phyloP scores from a whole-genome alignment of 768 basidiomycete genomes.

The Vararia minispora region DNA sequence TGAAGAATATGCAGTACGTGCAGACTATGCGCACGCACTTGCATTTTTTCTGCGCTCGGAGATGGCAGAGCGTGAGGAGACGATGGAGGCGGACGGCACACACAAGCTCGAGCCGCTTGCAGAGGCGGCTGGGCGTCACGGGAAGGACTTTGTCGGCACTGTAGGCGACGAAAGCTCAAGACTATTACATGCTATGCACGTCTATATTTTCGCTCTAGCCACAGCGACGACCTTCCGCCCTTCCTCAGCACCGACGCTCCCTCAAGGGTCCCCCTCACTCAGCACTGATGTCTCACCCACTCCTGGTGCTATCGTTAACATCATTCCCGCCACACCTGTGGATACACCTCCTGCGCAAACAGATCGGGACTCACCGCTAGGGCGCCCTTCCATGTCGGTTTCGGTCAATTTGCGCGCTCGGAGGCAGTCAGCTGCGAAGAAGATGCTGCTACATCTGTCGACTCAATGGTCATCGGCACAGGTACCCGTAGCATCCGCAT shows the following conservation, averaged over 20 bases:
- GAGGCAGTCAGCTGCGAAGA: constrained; percentile 45
- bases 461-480: constrained; percentile 30
- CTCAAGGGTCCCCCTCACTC: constrained; percentile 18
- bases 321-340: constrained; percentile 21
- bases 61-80: constrained; percentile 52
- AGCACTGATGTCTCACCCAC: constrained; percentile 12
- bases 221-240: constrained; percentile 49
- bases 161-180: constrained; percentile 52
- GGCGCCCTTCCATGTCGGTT: constrained; percentile 35
- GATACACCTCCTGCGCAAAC: constrained; percentile 3
- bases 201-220: constrained; percentile 70
- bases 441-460: constrained; percentile 38
- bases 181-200: constrained; percentile 72
- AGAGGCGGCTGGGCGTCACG: too few species aligned
- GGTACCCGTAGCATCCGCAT: constrained; percentile 41
- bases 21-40: constrained; percentile 66
- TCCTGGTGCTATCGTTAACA: constrained; percentile 20
- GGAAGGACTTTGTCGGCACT: too few species aligned
- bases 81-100: constrained; percentile 32
- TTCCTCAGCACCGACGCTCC: constrained; percentile 29
- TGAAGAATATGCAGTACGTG: constrained; percentile 61
- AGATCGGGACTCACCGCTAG: constrained; percentile 21
- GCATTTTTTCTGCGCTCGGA: constrained; percentile 69
- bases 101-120: constrained; percentile 33
- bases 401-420: constrained; percentile 38